Conservation (phyloP, 2,329 filamentous ascomycete species). For the Leptographium galeiforme region DNA sequence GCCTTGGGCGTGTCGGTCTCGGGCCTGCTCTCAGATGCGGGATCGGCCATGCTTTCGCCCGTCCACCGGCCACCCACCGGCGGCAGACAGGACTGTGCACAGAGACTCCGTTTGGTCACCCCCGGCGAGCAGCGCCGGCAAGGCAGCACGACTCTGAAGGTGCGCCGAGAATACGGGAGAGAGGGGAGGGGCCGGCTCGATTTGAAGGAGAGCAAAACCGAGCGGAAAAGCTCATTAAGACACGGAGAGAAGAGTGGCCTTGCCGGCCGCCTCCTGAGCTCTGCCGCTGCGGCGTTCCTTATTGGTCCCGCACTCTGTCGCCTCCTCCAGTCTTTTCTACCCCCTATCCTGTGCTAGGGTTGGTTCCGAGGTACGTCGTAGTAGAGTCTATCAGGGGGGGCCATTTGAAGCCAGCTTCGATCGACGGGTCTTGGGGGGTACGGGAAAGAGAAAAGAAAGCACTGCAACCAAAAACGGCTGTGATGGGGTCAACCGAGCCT, state of each 20-base stretch:
- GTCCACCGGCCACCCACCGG: not conserved
- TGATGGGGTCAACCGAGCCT: conserved; percentile 1
- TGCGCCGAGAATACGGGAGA: not conserved
- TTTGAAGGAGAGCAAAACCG: not conserved
- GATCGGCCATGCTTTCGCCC: conserved; percentile 2
- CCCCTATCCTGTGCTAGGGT: conserved; percentile 3
- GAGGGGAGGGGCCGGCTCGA: not conserved
- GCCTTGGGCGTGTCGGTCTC: conserved; percentile 29
- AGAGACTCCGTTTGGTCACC: not conserved
- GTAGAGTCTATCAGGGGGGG: conserved; percentile 5
- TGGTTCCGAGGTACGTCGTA: conserved; percentile 1
- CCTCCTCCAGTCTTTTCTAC: not conserved
- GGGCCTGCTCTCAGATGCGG: conserved; percentile 13
- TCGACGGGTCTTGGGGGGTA: conserved; percentile 3
- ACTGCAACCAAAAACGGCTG: conserved; percentile 3
- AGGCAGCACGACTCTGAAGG: not conserved
- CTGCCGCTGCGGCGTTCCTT: not conserved
- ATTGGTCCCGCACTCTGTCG: not conserved
- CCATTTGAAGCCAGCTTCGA: conserved; percentile 3
- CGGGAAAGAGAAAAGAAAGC: not conserved
- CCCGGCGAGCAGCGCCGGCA: not conserved
- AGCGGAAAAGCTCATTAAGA: not conserved
- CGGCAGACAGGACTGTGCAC: not conserved
- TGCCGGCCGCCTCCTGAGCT: not conserved
- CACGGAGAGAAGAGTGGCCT: not conserved